phyloP scores from a whole-genome alignment of 2,329 filamentous ascomycete genomes.

The Pseudophaeomoniella oleicola region DNA sequence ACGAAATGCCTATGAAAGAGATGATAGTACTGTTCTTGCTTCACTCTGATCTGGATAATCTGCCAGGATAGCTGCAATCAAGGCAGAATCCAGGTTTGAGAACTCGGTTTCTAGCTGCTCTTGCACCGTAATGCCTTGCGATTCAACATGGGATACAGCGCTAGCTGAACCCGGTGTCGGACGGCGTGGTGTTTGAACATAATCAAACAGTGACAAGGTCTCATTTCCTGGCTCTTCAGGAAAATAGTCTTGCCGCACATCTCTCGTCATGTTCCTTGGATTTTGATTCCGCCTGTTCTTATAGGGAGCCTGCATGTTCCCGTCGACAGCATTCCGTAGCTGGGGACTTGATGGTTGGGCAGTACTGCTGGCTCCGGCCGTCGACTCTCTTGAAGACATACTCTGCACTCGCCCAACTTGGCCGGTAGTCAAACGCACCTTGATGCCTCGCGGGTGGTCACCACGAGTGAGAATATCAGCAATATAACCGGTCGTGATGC shows the following conservation, averaged over 20 bases:
- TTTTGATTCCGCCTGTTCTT: too few relatives aligned
- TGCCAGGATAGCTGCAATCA: slow-evolving; percentile 11
- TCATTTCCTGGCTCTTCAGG: neutral
- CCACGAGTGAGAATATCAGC: slow-evolving; percentile 55
- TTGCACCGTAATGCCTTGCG: slow-evolving; percentile 2
- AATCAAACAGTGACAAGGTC: slow-evolving; percentile 1
- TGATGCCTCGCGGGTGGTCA: slow-evolving; percentile 65
- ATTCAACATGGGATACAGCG: neutral
- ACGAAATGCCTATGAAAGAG: neutral
- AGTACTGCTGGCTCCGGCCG: neutral
- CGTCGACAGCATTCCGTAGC: neutral
- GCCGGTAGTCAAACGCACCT: slow-evolving; percentile 58
- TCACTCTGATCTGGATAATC: neutral
- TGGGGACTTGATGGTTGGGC: neutral
- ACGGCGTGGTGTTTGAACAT: neutral
- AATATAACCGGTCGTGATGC: slow-evolving; percentile 53
- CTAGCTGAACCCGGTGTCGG: neutral
- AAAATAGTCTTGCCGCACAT: neutral
- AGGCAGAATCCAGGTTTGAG: slow-evolving; percentile 12
- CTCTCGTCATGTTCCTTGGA: neutral
- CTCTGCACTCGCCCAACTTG: slow-evolving; percentile 58
- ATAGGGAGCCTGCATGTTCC: neutral
- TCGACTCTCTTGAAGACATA: slow-evolving; percentile 3
- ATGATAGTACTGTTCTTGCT: neutral
- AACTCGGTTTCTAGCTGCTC: slow-evolving; percentile 12